A percentile compares a stretch with the other conserved stretches of the same genome.
Conservation (phyloP, 176 grass and related monocot genomes). For the Alloteropsis semialata region DNA sequence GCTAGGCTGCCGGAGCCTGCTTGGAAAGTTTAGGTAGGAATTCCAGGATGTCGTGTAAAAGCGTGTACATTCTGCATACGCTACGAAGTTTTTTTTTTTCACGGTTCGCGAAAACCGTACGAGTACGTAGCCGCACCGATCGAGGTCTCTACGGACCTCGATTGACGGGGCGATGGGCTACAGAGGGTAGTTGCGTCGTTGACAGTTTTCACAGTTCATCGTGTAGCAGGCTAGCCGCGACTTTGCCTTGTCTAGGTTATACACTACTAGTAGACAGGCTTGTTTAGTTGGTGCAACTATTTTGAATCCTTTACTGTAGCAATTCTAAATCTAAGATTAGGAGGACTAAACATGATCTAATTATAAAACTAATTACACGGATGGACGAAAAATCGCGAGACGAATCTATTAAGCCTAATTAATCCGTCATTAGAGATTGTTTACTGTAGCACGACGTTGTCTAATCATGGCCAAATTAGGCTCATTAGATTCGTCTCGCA, state of each 20-base stretch:
- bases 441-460: too few relatives aligned
- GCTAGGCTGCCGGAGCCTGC: background rate
- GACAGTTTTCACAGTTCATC: background rate
- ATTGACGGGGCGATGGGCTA: too few relatives aligned
- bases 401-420: too few relatives aligned
- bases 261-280: background rate
- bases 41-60: constrained; percentile 21
- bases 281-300: too few relatives aligned
- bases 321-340: too few relatives aligned
- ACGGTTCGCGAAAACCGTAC: constrained; percentile 7
- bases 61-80: constrained; percentile 7
- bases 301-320: too few relatives aligned
- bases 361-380: too few relatives aligned
- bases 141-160: background rate
- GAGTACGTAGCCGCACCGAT: background rate
- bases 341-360: too few relatives aligned
- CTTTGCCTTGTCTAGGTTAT: background rate
- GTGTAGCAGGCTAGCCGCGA: background rate
- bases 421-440: too few relatives aligned
- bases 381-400: too few relatives aligned
- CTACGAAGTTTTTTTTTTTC: background rate
- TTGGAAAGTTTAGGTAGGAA: background rate
- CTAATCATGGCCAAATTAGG: too few relatives aligned
- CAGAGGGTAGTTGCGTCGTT: background rate
- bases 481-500: too few relatives aligned